Conservation (phyloP, 2,329 filamentous ascomycete genomes). For the Pseudogymnoascus sp. region DNA sequence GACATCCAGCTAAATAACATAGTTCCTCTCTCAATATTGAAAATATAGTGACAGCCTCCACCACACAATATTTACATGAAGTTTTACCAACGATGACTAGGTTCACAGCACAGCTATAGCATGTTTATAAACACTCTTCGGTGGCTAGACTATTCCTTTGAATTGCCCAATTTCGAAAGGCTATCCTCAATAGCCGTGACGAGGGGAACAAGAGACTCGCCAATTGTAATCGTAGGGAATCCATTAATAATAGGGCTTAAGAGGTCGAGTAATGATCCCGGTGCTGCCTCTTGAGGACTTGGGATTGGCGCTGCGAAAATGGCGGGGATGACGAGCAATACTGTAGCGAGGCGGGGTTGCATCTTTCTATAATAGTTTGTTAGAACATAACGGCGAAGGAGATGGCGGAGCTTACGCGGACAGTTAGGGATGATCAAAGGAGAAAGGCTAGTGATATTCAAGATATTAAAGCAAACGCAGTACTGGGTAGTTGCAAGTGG, state of each 20-base stretch:
- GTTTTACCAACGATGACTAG: background rate
- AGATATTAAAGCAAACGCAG: no score
- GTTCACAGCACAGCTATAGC: background rate
- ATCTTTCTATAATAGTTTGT: background rate
- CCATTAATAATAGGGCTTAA: background rate
- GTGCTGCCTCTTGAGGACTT: background rate
- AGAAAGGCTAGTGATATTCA: background rate
- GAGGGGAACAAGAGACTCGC: background rate
- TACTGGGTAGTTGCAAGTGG: background rate
- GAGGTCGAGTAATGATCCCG: background rate
- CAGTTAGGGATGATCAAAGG: background rate
- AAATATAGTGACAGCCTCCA: no score
- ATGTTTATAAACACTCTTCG: background rate
- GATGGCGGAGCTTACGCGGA: background rate
- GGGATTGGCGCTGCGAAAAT: background rate
- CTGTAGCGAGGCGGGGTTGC: background rate
- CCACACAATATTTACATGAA: background rate
- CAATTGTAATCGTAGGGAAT: background rate
- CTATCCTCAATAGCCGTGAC: background rate
- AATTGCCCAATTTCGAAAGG: background rate
- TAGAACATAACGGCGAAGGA: background rate
- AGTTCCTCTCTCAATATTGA: no score
- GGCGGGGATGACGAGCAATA: background rate
- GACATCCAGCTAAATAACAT: background rate
- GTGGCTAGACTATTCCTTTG: background rate